Conservation (phyloP, 225 moss, liverwort and hornwort genomes). For the Ulota crispa region DNA sequence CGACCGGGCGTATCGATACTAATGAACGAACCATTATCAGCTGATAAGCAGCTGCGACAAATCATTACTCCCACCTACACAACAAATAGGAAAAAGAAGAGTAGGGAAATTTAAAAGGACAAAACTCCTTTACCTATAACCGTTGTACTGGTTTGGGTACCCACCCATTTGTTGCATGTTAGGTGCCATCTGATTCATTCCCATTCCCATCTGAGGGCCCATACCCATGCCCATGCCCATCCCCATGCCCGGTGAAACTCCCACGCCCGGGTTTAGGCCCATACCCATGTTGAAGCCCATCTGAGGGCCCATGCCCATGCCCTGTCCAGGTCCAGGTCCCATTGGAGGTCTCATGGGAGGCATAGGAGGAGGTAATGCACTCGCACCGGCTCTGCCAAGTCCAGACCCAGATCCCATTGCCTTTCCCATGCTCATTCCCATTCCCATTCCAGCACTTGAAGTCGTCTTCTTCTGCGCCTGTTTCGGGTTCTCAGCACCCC, state of each 20-base stretch:
- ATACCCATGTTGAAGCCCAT: slow-evolving; percentile 62
- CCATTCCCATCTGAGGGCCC: slow-evolving; percentile 74
- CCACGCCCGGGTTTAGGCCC: slow-evolving; percentile 60
- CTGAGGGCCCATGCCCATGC: slow-evolving; percentile 56
- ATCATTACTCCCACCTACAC: slow-evolving; percentile 42
- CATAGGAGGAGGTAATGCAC: slow-evolving; percentile 55
- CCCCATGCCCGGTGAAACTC: slow-evolving; percentile 58
- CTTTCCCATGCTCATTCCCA: slow-evolving; percentile 67
- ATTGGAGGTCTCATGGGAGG: slow-evolving; percentile 46
- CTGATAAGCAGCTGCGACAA: slow-evolving; percentile 55
- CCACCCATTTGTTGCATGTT: slow-evolving; percentile 71
- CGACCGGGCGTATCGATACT: slow-evolving; percentile 19
- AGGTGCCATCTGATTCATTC: slow-evolving; percentile 62
- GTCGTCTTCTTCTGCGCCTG: slow-evolving; percentile 69
- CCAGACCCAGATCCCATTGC: slow-evolving; percentile 96
- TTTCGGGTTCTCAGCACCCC: slow-evolving; percentile 72
- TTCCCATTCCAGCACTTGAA: slow-evolving; percentile 43
- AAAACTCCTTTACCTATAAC: slow-evolving; percentile 67
- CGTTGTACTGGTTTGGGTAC: slow-evolving; percentile 79
- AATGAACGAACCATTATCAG: slow-evolving; percentile 29
- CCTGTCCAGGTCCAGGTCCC: slow-evolving; percentile 48
- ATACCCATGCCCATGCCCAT: slow-evolving; percentile 57
- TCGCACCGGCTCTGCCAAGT: slow-evolving; percentile 73
- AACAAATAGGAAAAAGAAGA: slow-evolving; percentile 12
- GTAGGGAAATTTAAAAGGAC: slow-evolving; percentile 1